Evolutionary conservation across 371 early-diverging fungal species (phyloP), one percentile per base, ranked within the genome.

Genomic region (Cokeromyces recurvatus): DNA sequence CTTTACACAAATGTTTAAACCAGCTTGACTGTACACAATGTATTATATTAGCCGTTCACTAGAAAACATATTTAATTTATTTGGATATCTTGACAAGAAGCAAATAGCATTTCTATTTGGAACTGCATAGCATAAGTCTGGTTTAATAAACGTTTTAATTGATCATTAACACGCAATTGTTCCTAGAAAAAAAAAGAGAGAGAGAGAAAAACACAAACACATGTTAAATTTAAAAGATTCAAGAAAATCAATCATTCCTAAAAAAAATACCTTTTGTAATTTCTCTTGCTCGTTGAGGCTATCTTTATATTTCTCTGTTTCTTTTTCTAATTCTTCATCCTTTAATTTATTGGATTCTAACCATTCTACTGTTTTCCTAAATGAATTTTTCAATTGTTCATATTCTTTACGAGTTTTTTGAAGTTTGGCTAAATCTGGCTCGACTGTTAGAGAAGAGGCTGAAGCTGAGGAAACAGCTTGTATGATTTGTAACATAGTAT

Each of bases 51-150:
- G n/a, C n/a, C n/a, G n/a, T 21, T 36, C n/a, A n/a, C n/a, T n/a
- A n/a, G n/a, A n/a, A n/a, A n/a, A n/a, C n/a, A n/a, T n/a, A n/a
- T n/a, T 43, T 25, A 54, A 19, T n/a, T 35, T 11, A 48, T 22
- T 1, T 36, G 48, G 3, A 57, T 40, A 10, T 55, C 52, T 38
- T 67, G 68, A 36, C 66, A 54, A 25, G 68, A 63, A 2, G 62
- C 53, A 4, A 68, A 46, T 6, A 68, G 37, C 57, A 68, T 62
- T 40, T 72, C 68, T 21, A 68, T 54, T 35, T 68, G 68, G 24
- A 68, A 66, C 29, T 72, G 72, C 7, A 72, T 43, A 3, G 72
- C 59, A 36, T 68, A 72, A n/a, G 72, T 63, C 35, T 72, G 66
- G 46, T 64, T 65, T 4, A 72, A 35, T n/a, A 72, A 15, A 6